Percentiles rank a stretch among this genome's conserved stretches.
Conservation (phyloP, 306 rosid species). For the Dalbergia cultrata region DNA sequence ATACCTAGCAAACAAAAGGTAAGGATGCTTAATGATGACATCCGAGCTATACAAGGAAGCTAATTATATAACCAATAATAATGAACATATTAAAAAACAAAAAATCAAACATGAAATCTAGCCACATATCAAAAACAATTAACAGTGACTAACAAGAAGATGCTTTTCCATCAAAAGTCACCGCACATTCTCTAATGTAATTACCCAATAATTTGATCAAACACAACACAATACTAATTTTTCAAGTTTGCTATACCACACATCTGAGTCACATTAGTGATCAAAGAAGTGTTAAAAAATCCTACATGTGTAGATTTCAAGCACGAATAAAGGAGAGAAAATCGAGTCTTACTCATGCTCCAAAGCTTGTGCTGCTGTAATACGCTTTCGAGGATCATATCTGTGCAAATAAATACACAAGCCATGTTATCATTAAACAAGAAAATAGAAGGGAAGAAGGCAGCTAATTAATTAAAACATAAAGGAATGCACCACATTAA, state of each 20-base stretch:
- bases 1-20: constrained; percentile 68
- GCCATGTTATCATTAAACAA: constrained; percentile 15
- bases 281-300: constrained; percentile 26
- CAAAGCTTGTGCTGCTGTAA: constrained; percentile 92
- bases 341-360: constrained; percentile 83
- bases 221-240: constrained; percentile 35
- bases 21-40: constrained; percentile 42
- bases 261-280: constrained; percentile 19
- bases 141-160: neutral
- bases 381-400: constrained; percentile 95
- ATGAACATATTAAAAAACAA: neutral
- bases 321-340: constrained; percentile 26
- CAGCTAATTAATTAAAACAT: constrained; percentile 22
- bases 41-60: constrained; percentile 23
- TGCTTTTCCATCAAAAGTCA: constrained; percentile 32
- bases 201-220: constrained; percentile 11
- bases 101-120: neutral
- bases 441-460: neutral
- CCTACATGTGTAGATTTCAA: constrained; percentile 30
- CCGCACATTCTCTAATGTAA: neutral
- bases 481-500: constrained; percentile 26
- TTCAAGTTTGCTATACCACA: constrained; percentile 37
- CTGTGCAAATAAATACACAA: constrained; percentile 64
- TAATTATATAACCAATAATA: constrained; percentile 20
- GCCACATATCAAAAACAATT: neutral